Conservation (phyloP, 2,329 filamentous ascomycete genomes). For the Hortaea sp. region DNA sequence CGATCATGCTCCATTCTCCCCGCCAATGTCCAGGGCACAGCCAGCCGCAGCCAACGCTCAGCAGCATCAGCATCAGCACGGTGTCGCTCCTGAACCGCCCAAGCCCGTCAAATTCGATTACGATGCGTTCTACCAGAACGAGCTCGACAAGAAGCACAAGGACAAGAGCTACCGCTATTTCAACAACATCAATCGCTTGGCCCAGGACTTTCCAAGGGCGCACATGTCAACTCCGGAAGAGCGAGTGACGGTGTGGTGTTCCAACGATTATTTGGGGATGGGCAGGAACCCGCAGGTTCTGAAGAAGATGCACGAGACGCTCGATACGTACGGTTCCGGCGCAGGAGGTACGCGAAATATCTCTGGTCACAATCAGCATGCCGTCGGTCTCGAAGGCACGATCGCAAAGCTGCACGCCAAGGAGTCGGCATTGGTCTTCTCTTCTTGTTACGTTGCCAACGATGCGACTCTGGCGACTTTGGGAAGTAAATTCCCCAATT, state of each 20-base stretch:
- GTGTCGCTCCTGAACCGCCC: conserved; percentile 40
- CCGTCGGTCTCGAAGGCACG: conserved; percentile 70
- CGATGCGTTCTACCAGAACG: conserved; percentile 72
- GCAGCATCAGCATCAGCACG: conserved; percentile 19
- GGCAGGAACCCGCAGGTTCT: conserved; percentile 80
- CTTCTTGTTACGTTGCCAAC: conserved; percentile 96
- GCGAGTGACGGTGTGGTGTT: conserved; percentile 94
- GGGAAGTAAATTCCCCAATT: conserved; percentile 93
- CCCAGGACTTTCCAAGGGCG: conserved; percentile 89
- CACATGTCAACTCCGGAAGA: conserved; percentile 79
- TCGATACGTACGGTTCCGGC: conserved; percentile 90
- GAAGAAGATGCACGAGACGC: conserved; percentile 83
- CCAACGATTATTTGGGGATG: conserved; percentile 98
- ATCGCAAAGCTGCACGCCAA: conserved; percentile 84
- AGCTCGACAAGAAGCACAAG: conserved; percentile 97
- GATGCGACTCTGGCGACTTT: conserved; percentile 92
- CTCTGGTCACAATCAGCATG: conserved; percentile 93
- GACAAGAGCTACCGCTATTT: conserved; percentile 99
- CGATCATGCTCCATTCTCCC: conserved; percentile 14
- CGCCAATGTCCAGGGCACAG: conserved; percentile 5
- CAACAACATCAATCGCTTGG: conserved; percentile 99
- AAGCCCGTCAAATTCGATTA: conserved; percentile 67
- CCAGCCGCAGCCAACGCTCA: conserved; percentile 7
- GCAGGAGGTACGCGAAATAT: conserved; percentile 96
- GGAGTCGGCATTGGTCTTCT: conserved; percentile 87